These are phyloP conservation scores for Rhodotorula sphaerocarpa DNA, from an alignment of 768 basidiomycete genomes.

Conservation along the genomic window DNA sequence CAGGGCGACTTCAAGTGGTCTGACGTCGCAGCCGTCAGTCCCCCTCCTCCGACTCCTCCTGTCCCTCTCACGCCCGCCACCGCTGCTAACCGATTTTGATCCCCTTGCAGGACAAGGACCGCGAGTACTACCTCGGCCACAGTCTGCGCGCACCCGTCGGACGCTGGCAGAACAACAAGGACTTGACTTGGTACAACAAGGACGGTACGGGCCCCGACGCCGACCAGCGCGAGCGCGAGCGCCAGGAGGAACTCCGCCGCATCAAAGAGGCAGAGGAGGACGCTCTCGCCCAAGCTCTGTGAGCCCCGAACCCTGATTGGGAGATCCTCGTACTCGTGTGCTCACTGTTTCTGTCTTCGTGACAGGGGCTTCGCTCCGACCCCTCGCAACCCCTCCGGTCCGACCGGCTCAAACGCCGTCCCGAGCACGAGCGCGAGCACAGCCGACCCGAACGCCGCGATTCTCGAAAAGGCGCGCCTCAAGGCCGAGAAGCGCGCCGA, in stretches of 20 bases:
- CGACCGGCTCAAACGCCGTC: slow-evolving; percentile 13
- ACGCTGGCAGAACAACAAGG: slow-evolving; percentile 94
- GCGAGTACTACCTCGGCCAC: slow-evolving; percentile 86
- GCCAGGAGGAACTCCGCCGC: slow-evolving; percentile 64
- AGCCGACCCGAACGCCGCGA: slow-evolving; percentile 31
- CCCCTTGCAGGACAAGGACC: slow-evolving; percentile 31
- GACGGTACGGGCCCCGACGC: slow-evolving; percentile 26
- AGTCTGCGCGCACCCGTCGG: slow-evolving; percentile 50
- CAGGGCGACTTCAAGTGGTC: slow-evolving; percentile 37
- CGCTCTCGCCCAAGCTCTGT: slow-evolving; percentile 72
- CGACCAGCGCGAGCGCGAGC: slow-evolving; percentile 44
- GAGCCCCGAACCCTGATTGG: slow-evolving; percentile 32
- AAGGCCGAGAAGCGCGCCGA: slow-evolving; percentile 36
- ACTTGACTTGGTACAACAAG: slow-evolving; percentile 79
- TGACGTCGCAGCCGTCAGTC: slow-evolving; percentile 27
- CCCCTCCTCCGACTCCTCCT: background rate
- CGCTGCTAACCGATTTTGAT: background rate
- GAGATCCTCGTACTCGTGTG: background rate
- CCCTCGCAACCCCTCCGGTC: slow-evolving; percentile 7
- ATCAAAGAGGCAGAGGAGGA: slow-evolving; percentile 85
- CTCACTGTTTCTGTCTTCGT: background rate
- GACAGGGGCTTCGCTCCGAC: slow-evolving; percentile 61
- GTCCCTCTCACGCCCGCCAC: background rate
- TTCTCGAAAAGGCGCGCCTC: slow-evolving; percentile 40
- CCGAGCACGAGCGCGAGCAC: no score